Base-by-base conservation (phyloP, 1,284 basidiomycete genomes). In the Macrocystidia cucumis region DNA sequence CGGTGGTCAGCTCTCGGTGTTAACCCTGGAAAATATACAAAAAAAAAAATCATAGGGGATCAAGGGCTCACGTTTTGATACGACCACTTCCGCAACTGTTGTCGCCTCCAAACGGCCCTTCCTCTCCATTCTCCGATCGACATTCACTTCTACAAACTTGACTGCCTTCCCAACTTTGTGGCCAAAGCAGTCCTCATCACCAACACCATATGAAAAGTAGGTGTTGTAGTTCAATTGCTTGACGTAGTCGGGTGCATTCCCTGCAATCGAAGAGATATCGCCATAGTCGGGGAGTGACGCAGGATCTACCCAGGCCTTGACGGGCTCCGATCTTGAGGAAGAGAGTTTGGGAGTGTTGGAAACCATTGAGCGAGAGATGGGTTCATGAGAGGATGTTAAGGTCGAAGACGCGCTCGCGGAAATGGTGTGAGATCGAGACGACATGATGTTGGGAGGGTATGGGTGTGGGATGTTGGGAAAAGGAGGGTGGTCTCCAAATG, bases 211-310 rank as follows among this genome's bases (percentile, higher is more conserved):
- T 13, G 69, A 60, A 39, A 70, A 71, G 51, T 74, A 76, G 1
- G 74, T 77, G 54, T 82, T 82, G 44, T 71, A 62, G 35, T 67
- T 72, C 34, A 83, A 64, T 42, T 75, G 76, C 46, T 83, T 83
- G 33, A 77, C 65, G 42, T 63, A 65, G 39, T 65, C 55, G 0
- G 77, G 66, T 2, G 68, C 76, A 44, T 78, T 81, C 2, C 79
- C 79, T n/a, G 57, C 52, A 44, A 81, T 72, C 17, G 61, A 49
- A 6, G 72, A 65, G 18, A 67, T 60, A 44, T 78, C 70, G 25
- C 67, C 67, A 47, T 67, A 64, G 44, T 69, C 54, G 12, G 77
- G 75, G 37, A 81, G 57, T 1, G 67, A 55, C 11, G 64, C 56
- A 6, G 79, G 78, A 45, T 82, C 78, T 23, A 82, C 67, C 80